Evolutionary conservation across 345 rosid genomes (phyloP).

Genomic region (Hibiscus tridactylites): DNA sequence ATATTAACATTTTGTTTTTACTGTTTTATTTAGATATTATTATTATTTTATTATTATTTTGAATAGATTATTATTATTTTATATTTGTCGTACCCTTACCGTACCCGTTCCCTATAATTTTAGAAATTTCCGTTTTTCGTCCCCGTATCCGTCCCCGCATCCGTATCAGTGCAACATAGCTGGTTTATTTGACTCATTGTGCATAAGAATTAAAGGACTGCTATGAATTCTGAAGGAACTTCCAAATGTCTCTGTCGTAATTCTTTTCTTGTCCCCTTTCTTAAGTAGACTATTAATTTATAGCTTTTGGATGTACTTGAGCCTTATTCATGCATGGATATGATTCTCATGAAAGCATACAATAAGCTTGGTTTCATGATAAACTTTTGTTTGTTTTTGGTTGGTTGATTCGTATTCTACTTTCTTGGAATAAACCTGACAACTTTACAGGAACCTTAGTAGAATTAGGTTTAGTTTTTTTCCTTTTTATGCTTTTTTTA

Average conservation of each 20-base stretch:
- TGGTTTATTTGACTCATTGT: not conserved
- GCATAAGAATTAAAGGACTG: not conserved
- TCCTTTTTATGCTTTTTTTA: not conserved
- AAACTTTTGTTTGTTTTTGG: not conserved
- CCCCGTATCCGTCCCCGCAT: too few relatives aligned
- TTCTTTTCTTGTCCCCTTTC: not conserved
- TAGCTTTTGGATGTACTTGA: not conserved
- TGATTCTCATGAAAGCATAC: not conserved
- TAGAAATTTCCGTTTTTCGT: too few relatives aligned
- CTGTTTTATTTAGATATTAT: too few relatives aligned
- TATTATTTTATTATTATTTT: too few relatives aligned
- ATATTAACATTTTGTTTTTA: too few relatives aligned
- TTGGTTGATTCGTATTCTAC: not conserved
- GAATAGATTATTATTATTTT: too few relatives aligned
- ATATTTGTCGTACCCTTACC: too few relatives aligned
- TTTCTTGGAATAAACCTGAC: not conserved
- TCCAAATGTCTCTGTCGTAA: not conserved
- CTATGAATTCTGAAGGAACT: not conserved
- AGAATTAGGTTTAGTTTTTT: not conserved
- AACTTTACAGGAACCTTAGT: not conserved
- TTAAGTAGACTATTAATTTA: not conserved
- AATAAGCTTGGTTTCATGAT: not conserved
- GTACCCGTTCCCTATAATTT: too few relatives aligned
- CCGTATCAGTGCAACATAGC: too few relatives aligned
- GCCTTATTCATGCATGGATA: not conserved